Conservation (phyloP, 257 asterid species). For the Perilla frutescens region DNA sequence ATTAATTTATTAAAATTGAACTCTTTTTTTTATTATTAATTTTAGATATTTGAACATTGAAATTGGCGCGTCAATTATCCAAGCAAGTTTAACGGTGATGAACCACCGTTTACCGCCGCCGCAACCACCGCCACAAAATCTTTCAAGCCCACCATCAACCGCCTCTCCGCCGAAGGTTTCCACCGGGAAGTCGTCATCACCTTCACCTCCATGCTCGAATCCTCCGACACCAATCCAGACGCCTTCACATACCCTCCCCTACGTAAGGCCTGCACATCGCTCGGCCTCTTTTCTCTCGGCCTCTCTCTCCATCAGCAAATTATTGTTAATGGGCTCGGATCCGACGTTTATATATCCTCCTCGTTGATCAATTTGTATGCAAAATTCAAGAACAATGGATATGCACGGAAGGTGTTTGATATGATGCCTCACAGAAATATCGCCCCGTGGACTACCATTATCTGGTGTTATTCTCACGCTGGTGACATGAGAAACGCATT, state of each 20-base stretch:
- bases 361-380: conserved; percentile 69
- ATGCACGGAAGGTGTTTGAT: conserved; percentile 71
- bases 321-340: neutral
- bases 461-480: conserved; percentile 34
- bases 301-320: conserved; percentile 67
- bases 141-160: too few species aligned
- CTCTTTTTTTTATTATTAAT: too few species aligned
- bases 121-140: too few species aligned
- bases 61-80: neutral
- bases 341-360: conserved; percentile 69
- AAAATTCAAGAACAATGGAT: conserved; percentile 34
- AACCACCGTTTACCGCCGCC: too few species aligned
- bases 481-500: too few species aligned
- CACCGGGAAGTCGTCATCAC: too few species aligned
- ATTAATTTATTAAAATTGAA: too few species aligned
- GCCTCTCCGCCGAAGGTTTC: too few species aligned
- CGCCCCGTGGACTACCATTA: conserved; percentile 80
- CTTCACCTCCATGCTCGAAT: too few species aligned
- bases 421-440: conserved; percentile 61
- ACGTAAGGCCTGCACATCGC: conserved; percentile 77
- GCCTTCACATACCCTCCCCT: neutral
- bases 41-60: neutral
- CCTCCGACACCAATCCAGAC: too few species aligned
- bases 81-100: too few species aligned
- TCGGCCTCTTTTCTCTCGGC: conserved; percentile 62